Base-by-base conservation (phyloP, 257 asterid genomes). In the Solanum ossicruentum region DNA sequence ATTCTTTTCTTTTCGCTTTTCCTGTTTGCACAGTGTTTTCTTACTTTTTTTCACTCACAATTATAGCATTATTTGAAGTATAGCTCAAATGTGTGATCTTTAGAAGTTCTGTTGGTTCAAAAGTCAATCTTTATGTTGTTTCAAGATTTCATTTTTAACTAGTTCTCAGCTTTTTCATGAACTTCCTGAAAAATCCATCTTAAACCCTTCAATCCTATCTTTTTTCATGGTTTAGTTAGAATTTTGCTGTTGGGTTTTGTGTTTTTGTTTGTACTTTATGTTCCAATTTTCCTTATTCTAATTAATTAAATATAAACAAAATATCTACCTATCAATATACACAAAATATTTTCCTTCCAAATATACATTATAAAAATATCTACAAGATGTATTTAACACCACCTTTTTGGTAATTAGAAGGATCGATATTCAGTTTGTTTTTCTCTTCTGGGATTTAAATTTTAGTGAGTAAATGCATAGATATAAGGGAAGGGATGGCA, bases 131-230 rank as follows among this genome's bases (percentile, higher is more conserved):
- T 89, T 82, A 23, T 47, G 21, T 18, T 71, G 57, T 41, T 84
- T 81, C 16, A 78, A 67, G 70, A 60, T 63, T 72, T 26, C 72
- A 26, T 79, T 57, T 84, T 90, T 61, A 70, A n/a, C 58, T 55
- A 86, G 51, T 65, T 20, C 63, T 63, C 61, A 9, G 47, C 18
- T 84, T 65, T 69, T 84, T 51, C 60, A 23, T 78, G 8, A 54
- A 82, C 81, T 89, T 88, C 75, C 58, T 69, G 89, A 86, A 89
- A 92, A 90, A 89, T 90, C 92, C 95, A 87, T 86, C 92, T 86
- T 92, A 91, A 94, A 92, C 93, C 94, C 91, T 85, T 87, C 61
- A 57, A 32, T 5, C 5, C 45, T 55, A 45, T 83, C 77, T 10
- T 49, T 49, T 54, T 83, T 26, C 69, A 71, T 61, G 41, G 83